A percentile compares a stretch with the other conserved stretches of the same genome.
Conservation (phyloP, 2,329 filamentous ascomycete species). For the Trichoderma simmonsii region DNA sequence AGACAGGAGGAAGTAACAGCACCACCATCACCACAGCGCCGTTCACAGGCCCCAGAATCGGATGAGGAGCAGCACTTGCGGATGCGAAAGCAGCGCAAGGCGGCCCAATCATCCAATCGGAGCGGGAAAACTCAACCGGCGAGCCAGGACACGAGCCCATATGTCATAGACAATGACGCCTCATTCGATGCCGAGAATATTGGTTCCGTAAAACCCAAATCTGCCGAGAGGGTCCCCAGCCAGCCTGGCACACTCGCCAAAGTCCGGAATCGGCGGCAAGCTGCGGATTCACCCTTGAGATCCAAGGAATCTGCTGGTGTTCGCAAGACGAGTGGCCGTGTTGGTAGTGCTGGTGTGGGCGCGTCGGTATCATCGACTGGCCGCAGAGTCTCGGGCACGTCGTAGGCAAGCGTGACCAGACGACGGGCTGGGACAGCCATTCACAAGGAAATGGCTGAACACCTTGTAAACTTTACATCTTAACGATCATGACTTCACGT, state of each 20-base stretch:
- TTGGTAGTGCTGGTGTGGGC: conserved; percentile 54
- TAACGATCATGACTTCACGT: conserved; percentile 43
- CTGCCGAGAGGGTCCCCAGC: conserved; percentile 54
- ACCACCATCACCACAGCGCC: conserved; percentile 47
- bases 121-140: conserved; percentile 65
- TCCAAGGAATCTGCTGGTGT: conserved; percentile 53
- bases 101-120: conserved; percentile 59
- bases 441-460: conserved; percentile 13
- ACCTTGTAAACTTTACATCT: conserved; percentile 21
- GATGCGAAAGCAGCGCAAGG: conserved; percentile 65
- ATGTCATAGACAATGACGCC: conserved; percentile 62
- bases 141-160: conserved; percentile 71
- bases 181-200: conserved; percentile 71
- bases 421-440: conserved; percentile 9
- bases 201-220: conserved; percentile 57
- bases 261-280: conserved; percentile 58
- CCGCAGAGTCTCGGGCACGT: conserved; percentile 52
- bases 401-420: conserved; percentile 22
- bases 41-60: conserved; percentile 61
- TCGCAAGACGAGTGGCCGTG: conserved; percentile 63
- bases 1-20: conserved; percentile 56
- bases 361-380: conserved; percentile 44
- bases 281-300: conserved; percentile 46
- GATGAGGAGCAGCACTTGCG: conserved; percentile 82
- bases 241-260: conserved; percentile 59